Evolutionary conservation across 352 stramenopile species (phyloP).

Genomic region (Aphanomyces invadans): DNA sequence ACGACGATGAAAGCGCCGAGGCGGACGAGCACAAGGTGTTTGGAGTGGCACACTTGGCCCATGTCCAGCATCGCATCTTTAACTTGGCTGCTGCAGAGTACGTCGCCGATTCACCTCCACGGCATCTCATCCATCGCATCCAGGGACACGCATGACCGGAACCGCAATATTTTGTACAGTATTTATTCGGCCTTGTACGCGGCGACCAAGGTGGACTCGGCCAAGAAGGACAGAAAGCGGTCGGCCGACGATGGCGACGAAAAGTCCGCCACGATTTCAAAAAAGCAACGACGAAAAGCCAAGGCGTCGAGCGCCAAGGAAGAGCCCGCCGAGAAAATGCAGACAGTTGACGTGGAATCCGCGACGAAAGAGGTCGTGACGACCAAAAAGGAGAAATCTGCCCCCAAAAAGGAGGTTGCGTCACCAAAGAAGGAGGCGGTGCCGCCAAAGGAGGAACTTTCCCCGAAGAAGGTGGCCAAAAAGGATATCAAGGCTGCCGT

Average conservation of each 20-base stretch:
- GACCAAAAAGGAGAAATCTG: too few relatives aligned
- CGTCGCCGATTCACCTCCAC: too few relatives aligned
- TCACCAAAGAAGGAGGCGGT: constrained; percentile 2
- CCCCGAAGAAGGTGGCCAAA: constrained; percentile 19
- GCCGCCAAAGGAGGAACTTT: constrained; percentile 6
- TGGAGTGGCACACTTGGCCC: constrained; percentile 44
- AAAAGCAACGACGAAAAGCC: background rate
- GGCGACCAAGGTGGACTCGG: constrained; percentile 62
- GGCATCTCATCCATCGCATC: too few relatives aligned
- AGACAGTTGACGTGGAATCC: too few relatives aligned
- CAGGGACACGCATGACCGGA: constrained; percentile 68
- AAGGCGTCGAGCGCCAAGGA: constrained; percentile 21
- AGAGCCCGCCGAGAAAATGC: constrained; percentile 24
- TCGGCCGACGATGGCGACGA: background rate
- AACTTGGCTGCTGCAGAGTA: constrained; percentile 63
- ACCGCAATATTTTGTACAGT: constrained; percentile 67
- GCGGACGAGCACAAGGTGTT: constrained; percentile 56
- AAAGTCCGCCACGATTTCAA: constrained; percentile 18
- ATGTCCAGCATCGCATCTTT: constrained; percentile 77
- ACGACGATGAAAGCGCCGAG: constrained; percentile 39
- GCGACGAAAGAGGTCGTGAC: too few relatives aligned
- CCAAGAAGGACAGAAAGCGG: constrained; percentile 25
- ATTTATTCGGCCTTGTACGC: constrained; percentile 68
- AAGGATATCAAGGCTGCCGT: constrained; percentile 10
- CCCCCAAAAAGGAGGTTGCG: constrained; percentile 7